Base-by-base conservation (phyloP, 176 grass and related monocot species). In the Hordeum marinum region DNA sequence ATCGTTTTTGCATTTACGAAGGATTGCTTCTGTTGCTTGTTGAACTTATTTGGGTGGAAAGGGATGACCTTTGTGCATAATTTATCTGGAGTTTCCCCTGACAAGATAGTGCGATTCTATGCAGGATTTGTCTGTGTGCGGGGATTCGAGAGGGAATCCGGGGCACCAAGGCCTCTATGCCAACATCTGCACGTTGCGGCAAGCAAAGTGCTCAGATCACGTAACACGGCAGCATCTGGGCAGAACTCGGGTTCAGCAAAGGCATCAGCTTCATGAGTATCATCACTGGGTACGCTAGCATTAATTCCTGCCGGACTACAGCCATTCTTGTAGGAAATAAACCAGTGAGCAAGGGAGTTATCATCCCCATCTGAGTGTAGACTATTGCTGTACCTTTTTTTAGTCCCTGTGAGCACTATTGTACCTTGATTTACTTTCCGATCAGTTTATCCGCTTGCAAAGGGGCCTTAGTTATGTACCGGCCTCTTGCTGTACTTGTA, bases 101-200 rank as follows among this genome's bases (percentile, higher is more conserved):
- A n/a, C 35, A 68, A 62, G 20, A 57, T 11, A 55, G 24, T 77
- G 29, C n/a, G 63, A 77, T 81, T n/a, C 7, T 83, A 59, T 89
- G 74, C 80, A 98, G 96, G 96, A 63, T 96, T 94, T 87, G 84
- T 99, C 37, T 99, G 96, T 74, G 90, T 99, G 50, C 81, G 96
- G 76, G 96, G 92, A 89, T 96, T 99, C 6, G 91, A 99, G 66
- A 89, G 81, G 70, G 79, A 82, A 52, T 85, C 82, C 29, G 89
- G 91, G 83, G 84, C 90, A 40, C 96, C 96, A 54, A 99, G 88
- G 72, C 94, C 96, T 68, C 81, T 99, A 15, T 95, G 92, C 76
- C 46, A 88, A 42, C 90, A 89, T 81, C 73, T 99, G 73, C 96
- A 99, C 76, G 14, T 95, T 65, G 80, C 89, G 65, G 90, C 93